A percentile compares a stretch with the other conserved stretches of the same genome.
phyloP scores from a whole-genome alignment of 2,329 filamentous ascomycete species.

The Colletotrichum sp. region DNA sequence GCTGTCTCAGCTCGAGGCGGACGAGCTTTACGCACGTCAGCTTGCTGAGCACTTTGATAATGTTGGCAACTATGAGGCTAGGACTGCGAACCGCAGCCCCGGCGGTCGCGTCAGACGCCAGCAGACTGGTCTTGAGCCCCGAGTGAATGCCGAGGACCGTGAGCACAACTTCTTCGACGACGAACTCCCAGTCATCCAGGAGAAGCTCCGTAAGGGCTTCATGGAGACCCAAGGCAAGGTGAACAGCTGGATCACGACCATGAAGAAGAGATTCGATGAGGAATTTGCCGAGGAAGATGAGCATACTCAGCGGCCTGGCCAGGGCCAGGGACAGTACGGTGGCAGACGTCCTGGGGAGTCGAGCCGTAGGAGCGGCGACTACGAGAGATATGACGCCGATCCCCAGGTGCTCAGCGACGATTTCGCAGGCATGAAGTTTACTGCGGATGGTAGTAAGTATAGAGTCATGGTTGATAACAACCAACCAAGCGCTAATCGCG shows the following conservation, averaged over 20 bases:
- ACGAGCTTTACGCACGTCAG: slow-evolving; percentile 91
- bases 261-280: slow-evolving; percentile 94
- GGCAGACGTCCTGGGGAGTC: slow-evolving; percentile 62
- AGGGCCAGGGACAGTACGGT: slow-evolving; percentile 21
- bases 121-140: slow-evolving; percentile 55
- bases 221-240: slow-evolving; percentile 91
- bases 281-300: slow-evolving; percentile 78
- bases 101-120: slow-evolving; percentile 26
- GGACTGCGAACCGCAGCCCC: slow-evolving; percentile 52
- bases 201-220: slow-evolving; percentile 94
- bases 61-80: slow-evolving; percentile 60
- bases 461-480: neutral
- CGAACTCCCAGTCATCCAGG: slow-evolving; percentile 89
- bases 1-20: slow-evolving; percentile 83
- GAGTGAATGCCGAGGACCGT: slow-evolving; percentile 61
- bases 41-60: slow-evolving; percentile 89
- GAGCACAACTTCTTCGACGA: slow-evolving; percentile 96
- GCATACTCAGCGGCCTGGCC: slow-evolving; percentile 42
- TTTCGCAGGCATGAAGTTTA: slow-evolving; percentile 74
- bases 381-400: slow-evolving; percentile 92
- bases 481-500: slow-evolving; percentile 24
- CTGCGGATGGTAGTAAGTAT: slow-evolving; percentile 65
- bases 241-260: slow-evolving; percentile 87
- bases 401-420: slow-evolving; percentile 90
- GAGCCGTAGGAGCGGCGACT: slow-evolving; percentile 80